phyloP scores from a whole-genome alignment of 73 alveolate species.

The Paramecium bursaria region DNA sequence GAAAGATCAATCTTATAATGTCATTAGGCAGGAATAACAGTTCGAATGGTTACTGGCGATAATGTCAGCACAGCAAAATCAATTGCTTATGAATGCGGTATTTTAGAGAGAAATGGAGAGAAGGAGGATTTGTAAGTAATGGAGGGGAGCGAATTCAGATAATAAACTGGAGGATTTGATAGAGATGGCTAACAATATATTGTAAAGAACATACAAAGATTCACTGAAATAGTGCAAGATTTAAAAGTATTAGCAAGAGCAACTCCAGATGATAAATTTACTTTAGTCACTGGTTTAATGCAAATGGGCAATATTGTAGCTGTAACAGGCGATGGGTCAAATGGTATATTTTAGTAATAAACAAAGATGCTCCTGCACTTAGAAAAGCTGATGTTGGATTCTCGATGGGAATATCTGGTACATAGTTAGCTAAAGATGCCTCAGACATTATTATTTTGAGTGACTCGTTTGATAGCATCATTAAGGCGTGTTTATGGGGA shows the following conservation, averaged over 20 bases:
- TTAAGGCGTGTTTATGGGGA: slow-evolving; percentile 96
- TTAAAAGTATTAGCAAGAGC: slow-evolving; percentile 84
- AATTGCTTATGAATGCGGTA: slow-evolving; percentile 88
- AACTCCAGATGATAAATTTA: slow-evolving; percentile 92
- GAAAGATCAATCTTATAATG: slow-evolving; percentile 57
- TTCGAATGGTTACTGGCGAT: slow-evolving; percentile 96
- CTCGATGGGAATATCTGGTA: slow-evolving; percentile 95
- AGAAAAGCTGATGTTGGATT: slow-evolving; percentile 94
- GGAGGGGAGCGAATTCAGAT: slow-evolving; percentile 83
- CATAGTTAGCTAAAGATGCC: slow-evolving; percentile 98
- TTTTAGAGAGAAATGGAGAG: slow-evolving; percentile 57
- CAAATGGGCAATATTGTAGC: slow-evolving; percentile 89
- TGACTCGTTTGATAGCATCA: slow-evolving; percentile 94
- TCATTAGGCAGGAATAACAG: slow-evolving; percentile 84
- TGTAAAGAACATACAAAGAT: slow-evolving; percentile 75
- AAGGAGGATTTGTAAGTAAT: slow-evolving; percentile 64
- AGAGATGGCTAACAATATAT: no score
- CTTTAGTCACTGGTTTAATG: slow-evolving; percentile 87
- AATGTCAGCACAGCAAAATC: slow-evolving; percentile 90
- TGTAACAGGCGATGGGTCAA: slow-evolving; percentile 96
- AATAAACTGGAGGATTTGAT: slow-evolving; percentile 85
- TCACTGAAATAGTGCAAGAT: slow-evolving; percentile 76
- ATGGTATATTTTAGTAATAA: no score
- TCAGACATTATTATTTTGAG: slow-evolving; percentile 96
- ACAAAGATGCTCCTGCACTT: slow-evolving; percentile 96